These are phyloP conservation scores for Dipteronia dyeriana DNA, from an alignment of 345 rosid species.

Conservation along the genomic window DNA sequence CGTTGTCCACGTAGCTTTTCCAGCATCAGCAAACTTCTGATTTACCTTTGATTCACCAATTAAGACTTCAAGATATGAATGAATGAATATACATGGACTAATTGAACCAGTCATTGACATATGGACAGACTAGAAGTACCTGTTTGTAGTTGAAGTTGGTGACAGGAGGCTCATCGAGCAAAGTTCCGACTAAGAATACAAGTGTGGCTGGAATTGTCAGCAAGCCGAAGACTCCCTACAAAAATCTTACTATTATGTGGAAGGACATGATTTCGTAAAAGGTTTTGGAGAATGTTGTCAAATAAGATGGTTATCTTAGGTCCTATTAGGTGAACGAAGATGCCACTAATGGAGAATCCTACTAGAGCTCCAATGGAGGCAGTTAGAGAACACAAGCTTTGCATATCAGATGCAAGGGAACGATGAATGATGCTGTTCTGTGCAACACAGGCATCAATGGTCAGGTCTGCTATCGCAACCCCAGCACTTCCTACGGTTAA, in stretches of 20 bases:
- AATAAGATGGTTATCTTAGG: constrained; percentile 58
- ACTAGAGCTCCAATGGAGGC: constrained; percentile 79
- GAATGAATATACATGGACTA: constrained; percentile 6
- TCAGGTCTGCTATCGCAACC: constrained; percentile 88
- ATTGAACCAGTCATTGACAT: constrained; percentile 1
- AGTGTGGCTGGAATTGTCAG: constrained; percentile 71
- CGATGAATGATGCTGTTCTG: constrained; percentile 77
- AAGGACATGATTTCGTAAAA: not conserved
- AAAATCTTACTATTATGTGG: not conserved
- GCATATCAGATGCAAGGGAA: constrained; percentile 87
- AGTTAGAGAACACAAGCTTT: constrained; percentile 79
- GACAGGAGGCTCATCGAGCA: constrained; percentile 58
- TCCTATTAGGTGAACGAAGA: constrained; percentile 83
- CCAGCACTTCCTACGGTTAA: constrained; percentile 78
- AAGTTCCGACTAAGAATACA: constrained; percentile 55
- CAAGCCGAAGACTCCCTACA: constrained; percentile 80
- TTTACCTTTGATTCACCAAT: constrained; percentile 53
- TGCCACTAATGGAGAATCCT: constrained; percentile 79
- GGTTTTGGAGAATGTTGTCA: not conserved
- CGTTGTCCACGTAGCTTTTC: constrained; percentile 85
- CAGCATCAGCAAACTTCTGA: constrained; percentile 63
- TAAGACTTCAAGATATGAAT: not conserved
- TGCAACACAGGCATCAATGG: constrained; percentile 93
- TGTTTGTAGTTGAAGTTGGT: constrained; percentile 61
- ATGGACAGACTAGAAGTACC: constrained; percentile 34